phyloP scores from a whole-genome alignment of 352 stramenopile species.

The Globisporangium irregulare region DNA sequence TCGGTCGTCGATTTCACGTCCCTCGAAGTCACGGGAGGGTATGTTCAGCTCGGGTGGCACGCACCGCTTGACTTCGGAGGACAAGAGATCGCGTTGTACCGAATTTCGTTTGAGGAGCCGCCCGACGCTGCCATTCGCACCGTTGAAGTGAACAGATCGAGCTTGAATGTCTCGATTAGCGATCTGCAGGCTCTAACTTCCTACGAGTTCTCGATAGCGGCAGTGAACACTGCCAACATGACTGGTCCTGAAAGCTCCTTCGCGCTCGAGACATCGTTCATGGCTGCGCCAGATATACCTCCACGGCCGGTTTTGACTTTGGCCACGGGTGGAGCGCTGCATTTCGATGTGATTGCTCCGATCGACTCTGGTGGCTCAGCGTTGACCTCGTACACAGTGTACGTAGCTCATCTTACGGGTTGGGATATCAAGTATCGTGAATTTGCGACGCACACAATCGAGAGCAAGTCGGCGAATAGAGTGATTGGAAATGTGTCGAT shows the following conservation, averaged over 20 bases:
- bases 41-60: slow-evolving; percentile 26
- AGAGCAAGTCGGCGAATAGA: slow-evolving; percentile 11
- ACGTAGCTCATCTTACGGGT: slow-evolving; percentile 27
- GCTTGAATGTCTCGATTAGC: slow-evolving; percentile 11
- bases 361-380: slow-evolving; percentile 34
- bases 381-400: slow-evolving; percentile 26
- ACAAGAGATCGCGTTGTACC: slow-evolving; percentile 21
- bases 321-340: slow-evolving; percentile 43
- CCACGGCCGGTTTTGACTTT: slow-evolving; percentile 26
- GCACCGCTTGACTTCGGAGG: slow-evolving; percentile 33
- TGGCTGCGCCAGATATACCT: slow-evolving; percentile 19
- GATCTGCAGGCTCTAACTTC: slow-evolving; percentile 23
- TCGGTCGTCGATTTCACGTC: slow-evolving; percentile 18
- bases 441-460: slow-evolving; percentile 13
- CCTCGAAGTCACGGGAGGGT: slow-evolving; percentile 24
- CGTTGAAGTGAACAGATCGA: slow-evolving; percentile 17
- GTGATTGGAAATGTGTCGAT: slow-evolving; percentile 27
- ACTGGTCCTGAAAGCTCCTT: slow-evolving; percentile 7
- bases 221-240: slow-evolving; percentile 26
- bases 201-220: slow-evolving; percentile 32
- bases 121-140: not conserved
- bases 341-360: slow-evolving; percentile 33
- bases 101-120: slow-evolving; percentile 22
- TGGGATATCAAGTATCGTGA: slow-evolving; percentile 15
- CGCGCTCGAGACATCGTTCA: slow-evolving; percentile 13